Evolutionary conservation across 495 filamentous ascomycete species (phyloP), one percentile per base, ranked within the genome.

Genomic region (Chaetomium cochliodes): DNA sequence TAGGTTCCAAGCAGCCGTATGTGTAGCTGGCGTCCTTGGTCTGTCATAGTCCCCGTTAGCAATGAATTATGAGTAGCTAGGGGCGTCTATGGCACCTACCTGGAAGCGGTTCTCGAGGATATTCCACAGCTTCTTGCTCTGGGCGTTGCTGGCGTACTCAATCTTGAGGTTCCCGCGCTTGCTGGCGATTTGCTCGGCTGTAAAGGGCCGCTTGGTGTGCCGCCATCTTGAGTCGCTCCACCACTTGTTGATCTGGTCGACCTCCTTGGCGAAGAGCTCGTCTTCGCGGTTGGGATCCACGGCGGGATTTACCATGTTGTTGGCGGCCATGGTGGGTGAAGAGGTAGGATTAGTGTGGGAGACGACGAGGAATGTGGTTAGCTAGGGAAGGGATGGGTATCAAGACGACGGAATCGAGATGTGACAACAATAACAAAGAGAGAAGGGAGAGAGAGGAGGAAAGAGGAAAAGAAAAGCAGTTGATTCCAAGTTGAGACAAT

Each of bases 1-100:
- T 96, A 12, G 94, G 94, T 71, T 98, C 96, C 62, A 98, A 82
- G 78, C 94, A 97, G 72, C 94, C 94, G 78, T 97, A 98, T 44
- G 94, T 98, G 80, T 86, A 96, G 79, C 90, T 94, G 46, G 90
- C 90, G 68, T 92, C 89, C 63, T 85, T 86, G 69, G 85, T 89
- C 91, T 96, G 73, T 25, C 41, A 1, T 15, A n/a, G 2, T 11
- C 33, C 20, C 7, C 2, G 22, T 56, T 33, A 47, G 54, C 26
- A 23, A n/a, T 55, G 26, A 6, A 44, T 15, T 46, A 5, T 7
- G 3, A 42, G 13, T n/a, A n/a, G 47, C 26, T 18, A 28, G 18
- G 9, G 2, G 3, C 2, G 20, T 33, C 7, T 60, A 28, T 52
- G 3, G 28, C 6, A 39, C 23, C 0, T 74, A 92, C 91, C 81